Conservation (phyloP, 176 grass and related monocot species). For the Aegilops speltoides region DNA sequence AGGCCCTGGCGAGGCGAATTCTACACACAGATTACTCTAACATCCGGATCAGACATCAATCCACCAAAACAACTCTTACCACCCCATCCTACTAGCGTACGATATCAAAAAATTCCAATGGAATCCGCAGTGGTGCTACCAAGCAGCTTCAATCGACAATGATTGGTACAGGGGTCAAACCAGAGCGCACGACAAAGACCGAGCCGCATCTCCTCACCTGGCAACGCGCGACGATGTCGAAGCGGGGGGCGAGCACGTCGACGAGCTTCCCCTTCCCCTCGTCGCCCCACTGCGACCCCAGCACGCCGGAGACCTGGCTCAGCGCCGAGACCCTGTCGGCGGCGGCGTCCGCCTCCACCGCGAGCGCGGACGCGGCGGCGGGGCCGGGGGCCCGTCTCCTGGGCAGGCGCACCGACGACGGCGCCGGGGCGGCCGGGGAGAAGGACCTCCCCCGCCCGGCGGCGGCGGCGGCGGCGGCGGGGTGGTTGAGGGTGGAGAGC, state of each 20-base stretch:
- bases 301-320: constrained; percentile 70
- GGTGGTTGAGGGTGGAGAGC: constrained; percentile 37
- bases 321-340: constrained; percentile 52
- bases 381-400: background rate
- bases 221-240: constrained; percentile 77
- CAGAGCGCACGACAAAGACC: background rate
- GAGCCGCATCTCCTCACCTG: constrained; percentile 42
- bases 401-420: constrained; percentile 9
- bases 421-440: constrained; percentile 7
- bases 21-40: background rate
- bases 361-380: constrained; percentile 29
- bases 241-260: constrained; percentile 64
- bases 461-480: constrained; percentile 27
- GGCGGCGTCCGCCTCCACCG: constrained; percentile 38
- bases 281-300: constrained; percentile 89
- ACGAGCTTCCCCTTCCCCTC: constrained; percentile 90
- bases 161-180: background rate
- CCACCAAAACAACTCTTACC: background rate
- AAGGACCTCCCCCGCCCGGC: constrained; percentile 12
- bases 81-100: background rate
- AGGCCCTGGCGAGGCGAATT: background rate
- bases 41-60: background rate
- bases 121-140: background rate
- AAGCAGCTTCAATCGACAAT: constrained; percentile 4
- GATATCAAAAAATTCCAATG: background rate